Percentiles rank a stretch among this genome's conserved stretches.
Conservation (phyloP, 1,139 yeast species). For the Yamadazyma atlantica region DNA sequence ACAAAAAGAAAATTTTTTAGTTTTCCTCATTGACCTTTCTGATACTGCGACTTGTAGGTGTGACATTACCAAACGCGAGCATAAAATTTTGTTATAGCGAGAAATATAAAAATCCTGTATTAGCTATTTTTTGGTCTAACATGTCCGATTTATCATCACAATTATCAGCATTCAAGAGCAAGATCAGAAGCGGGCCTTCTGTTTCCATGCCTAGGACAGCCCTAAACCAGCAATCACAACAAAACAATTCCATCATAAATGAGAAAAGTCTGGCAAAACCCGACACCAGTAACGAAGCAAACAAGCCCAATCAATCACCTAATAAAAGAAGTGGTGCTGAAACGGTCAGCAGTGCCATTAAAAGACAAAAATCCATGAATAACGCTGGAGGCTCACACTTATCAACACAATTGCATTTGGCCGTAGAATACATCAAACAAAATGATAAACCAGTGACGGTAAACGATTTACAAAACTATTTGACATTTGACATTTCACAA, state of each 20-base stretch:
- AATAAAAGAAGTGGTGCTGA: slow-evolving; percentile 23
- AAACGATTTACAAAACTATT: slow-evolving; percentile 57
- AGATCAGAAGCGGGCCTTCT: slow-evolving; percentile 49
- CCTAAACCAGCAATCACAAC: slow-evolving; percentile 3
- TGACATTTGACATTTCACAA: slow-evolving; percentile 47
- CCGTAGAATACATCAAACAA: slow-evolving; percentile 79
- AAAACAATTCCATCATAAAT: slow-evolving; percentile 1
- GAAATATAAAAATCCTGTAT: neutral
- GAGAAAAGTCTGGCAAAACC: slow-evolving; percentile 1
- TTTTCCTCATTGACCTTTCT: neutral
- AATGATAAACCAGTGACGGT: slow-evolving; percentile 70
- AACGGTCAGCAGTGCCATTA: slow-evolving; percentile 34
- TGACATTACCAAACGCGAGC: neutral
- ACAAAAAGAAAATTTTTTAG: slow-evolving; percentile 7
- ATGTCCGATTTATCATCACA: slow-evolving; percentile 51
- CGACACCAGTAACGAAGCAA: slow-evolving; percentile 2
- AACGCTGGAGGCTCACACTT: slow-evolving; percentile 54
- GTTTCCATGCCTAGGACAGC: slow-evolving; percentile 18
- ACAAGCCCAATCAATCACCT: slow-evolving; percentile 1
- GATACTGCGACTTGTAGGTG: neutral
- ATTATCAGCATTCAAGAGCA: slow-evolving; percentile 48
- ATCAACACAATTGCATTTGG: slow-evolving; percentile 79
- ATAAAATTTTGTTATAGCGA: neutral
- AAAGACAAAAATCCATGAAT: slow-evolving; percentile 31
- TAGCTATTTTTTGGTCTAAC: neutral